These are phyloP conservation scores for Plantago ovata DNA, from an alignment of 257 asterid genomes.

Conservation along the genomic window DNA sequence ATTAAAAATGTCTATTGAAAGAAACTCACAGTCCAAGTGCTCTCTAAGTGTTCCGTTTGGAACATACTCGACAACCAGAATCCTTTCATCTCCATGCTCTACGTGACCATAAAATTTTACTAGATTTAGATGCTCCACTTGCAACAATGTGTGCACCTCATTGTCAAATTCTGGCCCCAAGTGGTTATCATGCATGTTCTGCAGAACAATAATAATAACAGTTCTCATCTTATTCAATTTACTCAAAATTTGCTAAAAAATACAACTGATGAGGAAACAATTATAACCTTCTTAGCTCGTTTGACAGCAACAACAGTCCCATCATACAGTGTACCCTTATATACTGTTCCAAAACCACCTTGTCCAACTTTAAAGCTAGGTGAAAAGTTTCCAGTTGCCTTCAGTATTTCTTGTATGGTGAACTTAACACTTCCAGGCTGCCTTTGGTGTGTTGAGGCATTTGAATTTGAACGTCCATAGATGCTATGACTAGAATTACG, in stretches of 20 bases:
- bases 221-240: constrained; percentile 2
- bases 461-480: constrained; percentile 54
- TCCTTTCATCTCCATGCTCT: constrained; percentile 79
- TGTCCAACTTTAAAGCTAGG: constrained; percentile 86
- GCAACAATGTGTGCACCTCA: constrained; percentile 74
- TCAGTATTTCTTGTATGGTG: constrained; percentile 64
- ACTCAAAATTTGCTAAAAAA: background rate
- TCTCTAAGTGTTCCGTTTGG: constrained; percentile 88
- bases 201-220: constrained; percentile 20
- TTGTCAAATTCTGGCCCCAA: constrained; percentile 64
- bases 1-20: constrained; percentile 15
- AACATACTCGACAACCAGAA: constrained; percentile 85
- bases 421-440: constrained; percentile 53
- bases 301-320: constrained; percentile 86
- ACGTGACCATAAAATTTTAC: constrained; percentile 77
- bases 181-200: constrained; percentile 68
- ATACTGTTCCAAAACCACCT: constrained; percentile 98
- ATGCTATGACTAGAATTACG: constrained; percentile 38
- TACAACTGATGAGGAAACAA: background rate
- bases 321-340: constrained; percentile 66
- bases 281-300: constrained; percentile 78
- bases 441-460: constrained; percentile 37
- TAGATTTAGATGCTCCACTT: constrained; percentile 76
- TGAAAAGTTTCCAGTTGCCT: constrained; percentile 78
- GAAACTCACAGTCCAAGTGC: constrained; percentile 82